phyloP scores from a whole-genome alignment of 78 protist species.

The Cyanophora paradoxa region DNA sequence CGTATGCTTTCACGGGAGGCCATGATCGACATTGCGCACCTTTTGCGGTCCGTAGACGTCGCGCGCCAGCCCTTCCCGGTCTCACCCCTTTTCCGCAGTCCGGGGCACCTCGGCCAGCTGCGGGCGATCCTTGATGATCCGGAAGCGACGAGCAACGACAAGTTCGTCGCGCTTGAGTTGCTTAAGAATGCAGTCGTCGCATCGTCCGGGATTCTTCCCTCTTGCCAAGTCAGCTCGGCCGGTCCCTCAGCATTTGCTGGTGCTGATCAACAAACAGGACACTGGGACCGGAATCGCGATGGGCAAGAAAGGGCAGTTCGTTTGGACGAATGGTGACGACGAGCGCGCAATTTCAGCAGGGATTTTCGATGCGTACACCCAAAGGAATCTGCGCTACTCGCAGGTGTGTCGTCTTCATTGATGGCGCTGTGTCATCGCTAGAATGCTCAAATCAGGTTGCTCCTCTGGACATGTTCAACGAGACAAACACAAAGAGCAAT shows the following conservation, averaged over 20 bases:
- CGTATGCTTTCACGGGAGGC: slow-evolving; percentile 40
- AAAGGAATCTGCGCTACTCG: slow-evolving; percentile 68
- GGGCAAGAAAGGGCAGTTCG: slow-evolving; percentile 61
- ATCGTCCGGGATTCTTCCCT: slow-evolving; percentile 53
- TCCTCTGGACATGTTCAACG: slow-evolving; percentile 69
- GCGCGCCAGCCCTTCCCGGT: background rate
- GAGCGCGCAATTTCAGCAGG: slow-evolving; percentile 66
- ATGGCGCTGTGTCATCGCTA: background rate
- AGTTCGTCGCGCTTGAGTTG: slow-evolving; percentile 73
- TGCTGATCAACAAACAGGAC: background rate
- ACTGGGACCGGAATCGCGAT: slow-evolving; percentile 55
- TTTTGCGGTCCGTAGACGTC: slow-evolving; percentile 48
- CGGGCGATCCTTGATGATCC: slow-evolving; percentile 41
- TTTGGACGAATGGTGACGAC: slow-evolving; percentile 65
- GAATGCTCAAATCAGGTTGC: slow-evolving; percentile 39
- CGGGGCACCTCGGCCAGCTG: slow-evolving; percentile 5
- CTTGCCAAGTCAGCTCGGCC: too few relatives aligned
- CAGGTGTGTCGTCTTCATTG: slow-evolving; percentile 51
- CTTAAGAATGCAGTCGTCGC: slow-evolving; percentile 77
- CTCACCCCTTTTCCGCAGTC: background rate
- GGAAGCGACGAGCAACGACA: slow-evolving; percentile 70
- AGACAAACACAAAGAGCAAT: slow-evolving; percentile 73
- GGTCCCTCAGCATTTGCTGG: too few relatives aligned
- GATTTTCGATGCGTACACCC: slow-evolving; percentile 67
- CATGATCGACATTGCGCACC: slow-evolving; percentile 63